These are phyloP conservation scores for Microascus cirrosus DNA, from an alignment of 2,329 filamentous ascomycete genomes.

Conservation along the genomic window DNA sequence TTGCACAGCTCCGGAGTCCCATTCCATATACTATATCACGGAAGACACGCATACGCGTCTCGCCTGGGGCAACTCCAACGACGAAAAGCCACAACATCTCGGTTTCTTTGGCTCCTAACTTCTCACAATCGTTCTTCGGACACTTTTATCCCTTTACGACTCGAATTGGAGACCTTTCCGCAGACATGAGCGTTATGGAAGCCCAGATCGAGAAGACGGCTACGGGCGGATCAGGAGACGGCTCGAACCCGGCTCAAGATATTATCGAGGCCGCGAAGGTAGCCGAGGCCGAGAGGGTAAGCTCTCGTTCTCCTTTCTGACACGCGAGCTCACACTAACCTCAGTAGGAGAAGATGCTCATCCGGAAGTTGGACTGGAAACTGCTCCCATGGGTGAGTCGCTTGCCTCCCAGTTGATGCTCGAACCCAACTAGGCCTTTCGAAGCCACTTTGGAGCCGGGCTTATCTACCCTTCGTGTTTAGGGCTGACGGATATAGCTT, in stretches of 20 bases:
- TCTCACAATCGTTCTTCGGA: not conserved
- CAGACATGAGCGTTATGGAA: not conserved
- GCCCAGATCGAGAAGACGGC: not conserved
- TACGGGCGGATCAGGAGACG: not conserved
- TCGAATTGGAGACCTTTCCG: not conserved
- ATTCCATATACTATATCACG: not conserved
- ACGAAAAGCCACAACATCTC: not conserved
- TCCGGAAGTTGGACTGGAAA: slow-evolving; percentile 3
- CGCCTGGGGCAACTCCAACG: not conserved
- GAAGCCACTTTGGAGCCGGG: not conserved
- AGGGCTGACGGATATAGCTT: slow-evolving; percentile 26
- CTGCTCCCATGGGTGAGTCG: slow-evolving; percentile 4
- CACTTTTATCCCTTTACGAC: not conserved
- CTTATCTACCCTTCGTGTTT: not conserved
- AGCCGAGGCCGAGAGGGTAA: not conserved
- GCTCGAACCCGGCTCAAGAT: not conserved
- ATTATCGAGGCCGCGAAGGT: not conserved
- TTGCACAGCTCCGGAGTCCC: not conserved
- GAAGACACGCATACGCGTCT: not conserved
- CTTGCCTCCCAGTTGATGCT: not conserved
- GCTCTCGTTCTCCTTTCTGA: not conserved
- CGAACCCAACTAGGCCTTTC: not conserved
- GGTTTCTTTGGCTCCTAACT: not conserved
- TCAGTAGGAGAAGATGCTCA: slow-evolving; percentile 2
- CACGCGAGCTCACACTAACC: not conserved